phyloP scores from a whole-genome alignment of 805 yeast species.

The Sugiyamaella chiloensis region DNA sequence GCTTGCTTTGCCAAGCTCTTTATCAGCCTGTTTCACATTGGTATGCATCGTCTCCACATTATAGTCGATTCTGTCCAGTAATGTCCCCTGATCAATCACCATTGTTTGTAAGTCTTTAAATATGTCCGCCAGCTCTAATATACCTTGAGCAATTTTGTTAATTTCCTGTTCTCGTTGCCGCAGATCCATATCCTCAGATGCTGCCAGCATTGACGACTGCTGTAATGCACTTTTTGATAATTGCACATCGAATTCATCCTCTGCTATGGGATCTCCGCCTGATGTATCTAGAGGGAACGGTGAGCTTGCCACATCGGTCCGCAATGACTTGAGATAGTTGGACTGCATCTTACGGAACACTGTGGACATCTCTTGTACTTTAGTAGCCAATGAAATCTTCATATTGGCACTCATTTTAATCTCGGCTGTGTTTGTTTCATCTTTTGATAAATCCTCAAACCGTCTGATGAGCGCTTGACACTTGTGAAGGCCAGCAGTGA shows the following conservation, averaged over 20 bases:
- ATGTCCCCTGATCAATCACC: conserved; percentile 93
- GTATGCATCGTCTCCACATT: conserved; percentile 77
- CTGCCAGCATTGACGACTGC: conserved; percentile 29
- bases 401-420: conserved; percentile 69
- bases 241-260: conserved; percentile 32
- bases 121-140: conserved; percentile 86
- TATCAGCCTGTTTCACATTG: conserved; percentile 72
- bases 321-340: conserved; percentile 76
- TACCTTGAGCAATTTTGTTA: conserved; percentile 87
- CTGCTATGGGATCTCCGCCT: conserved; percentile 17
- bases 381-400: conserved; percentile 78
- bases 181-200: conserved; percentile 42
- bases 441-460: conserved; percentile 45
- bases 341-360: conserved; percentile 84
- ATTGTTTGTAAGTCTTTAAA: conserved; percentile 89
- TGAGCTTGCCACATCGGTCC: conserved; percentile 57
- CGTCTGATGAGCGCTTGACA: conserved; percentile 75
- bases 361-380: conserved; percentile 75
- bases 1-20: conserved; percentile 73
- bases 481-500: conserved; percentile 72
- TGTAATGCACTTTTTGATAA: conserved; percentile 37
- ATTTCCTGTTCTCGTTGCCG: conserved; percentile 86
- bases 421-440: conserved; percentile 47
- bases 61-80: conserved; percentile 90
- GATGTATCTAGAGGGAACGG: conserved; percentile 11